phyloP scores from a whole-genome alignment of 371 early-diverging fungal genomes.

The Smittium culicis region DNA sequence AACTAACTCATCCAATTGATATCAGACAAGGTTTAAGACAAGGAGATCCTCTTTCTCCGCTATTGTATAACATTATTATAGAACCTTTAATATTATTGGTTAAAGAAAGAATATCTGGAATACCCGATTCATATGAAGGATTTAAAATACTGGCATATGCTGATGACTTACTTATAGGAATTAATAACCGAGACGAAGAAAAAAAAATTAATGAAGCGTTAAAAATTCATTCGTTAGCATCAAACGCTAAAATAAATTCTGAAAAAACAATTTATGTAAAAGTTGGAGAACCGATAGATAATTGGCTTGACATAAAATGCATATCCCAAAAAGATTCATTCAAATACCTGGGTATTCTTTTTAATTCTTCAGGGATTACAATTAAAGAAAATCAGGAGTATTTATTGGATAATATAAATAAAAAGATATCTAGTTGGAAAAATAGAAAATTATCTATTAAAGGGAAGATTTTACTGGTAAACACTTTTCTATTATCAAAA shows the following conservation, averaged over 20 bases:
- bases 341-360: neutral
- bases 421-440: neutral
- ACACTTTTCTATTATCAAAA: conserved; percentile 10
- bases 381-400: neutral
- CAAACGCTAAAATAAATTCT: neutral
- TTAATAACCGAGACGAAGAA: neutral
- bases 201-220: neutral
- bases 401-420: neutral
- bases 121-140: neutral
- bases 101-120: neutral
- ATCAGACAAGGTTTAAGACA: conserved; percentile 13
- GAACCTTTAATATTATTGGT: conserved; percentile 12
- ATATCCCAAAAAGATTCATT: neutral
- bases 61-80: conserved; percentile 13
- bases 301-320: neutral
- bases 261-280: neutral
- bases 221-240: conserved; percentile 6
- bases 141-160: conserved; percentile 11
- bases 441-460: conserved; percentile 3
- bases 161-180: conserved; percentile 13
- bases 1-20: neutral
- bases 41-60: conserved; percentile 15
- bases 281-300: neutral
- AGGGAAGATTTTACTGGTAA: conserved; percentile 1
- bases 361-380: neutral